phyloP scores from a whole-genome alignment of 2,329 filamentous ascomycete genomes.

The Fusarium newnesense region DNA sequence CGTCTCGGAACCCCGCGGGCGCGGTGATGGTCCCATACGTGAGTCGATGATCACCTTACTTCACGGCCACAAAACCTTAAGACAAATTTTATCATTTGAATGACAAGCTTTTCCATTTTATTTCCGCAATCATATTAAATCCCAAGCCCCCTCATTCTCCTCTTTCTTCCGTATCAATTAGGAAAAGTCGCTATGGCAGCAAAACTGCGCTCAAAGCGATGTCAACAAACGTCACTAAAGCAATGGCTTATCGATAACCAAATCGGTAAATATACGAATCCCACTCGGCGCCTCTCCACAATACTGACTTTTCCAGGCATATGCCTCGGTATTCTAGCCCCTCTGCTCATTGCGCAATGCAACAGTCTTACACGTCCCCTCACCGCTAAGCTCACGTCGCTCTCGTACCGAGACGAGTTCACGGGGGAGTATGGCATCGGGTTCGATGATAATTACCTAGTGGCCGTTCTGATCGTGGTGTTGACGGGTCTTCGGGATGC shows the following conservation, averaged over 20 bases:
- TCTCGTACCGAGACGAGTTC: conserved; percentile 76
- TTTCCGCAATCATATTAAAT: neutral
- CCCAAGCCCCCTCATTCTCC: fast-evolving
- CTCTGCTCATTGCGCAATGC: conserved; percentile 82
- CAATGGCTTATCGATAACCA: conserved; percentile 31
- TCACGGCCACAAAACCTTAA: neutral
- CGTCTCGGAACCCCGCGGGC: neutral
- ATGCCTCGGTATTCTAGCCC: conserved; percentile 84
- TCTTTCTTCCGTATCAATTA: neutral
- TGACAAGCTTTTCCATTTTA: neutral
- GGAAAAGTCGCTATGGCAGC: neutral
- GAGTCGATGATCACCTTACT: conserved; percentile 10
- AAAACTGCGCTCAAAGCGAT: neutral
- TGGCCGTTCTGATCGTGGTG: conserved; percentile 82
- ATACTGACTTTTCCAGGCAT: conserved; percentile 63
- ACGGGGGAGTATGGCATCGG: conserved; percentile 79
- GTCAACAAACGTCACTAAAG: neutral
- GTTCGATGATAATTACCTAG: conserved; percentile 81
- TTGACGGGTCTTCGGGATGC: conserved; percentile 88
- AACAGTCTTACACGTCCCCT: conserved; percentile 81
- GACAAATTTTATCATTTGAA: neutral
- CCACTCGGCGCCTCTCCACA: neutral
- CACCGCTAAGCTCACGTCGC: conserved; percentile 85
- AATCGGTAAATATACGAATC: neutral
- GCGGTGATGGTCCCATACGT: conserved; percentile 4